Base-by-base conservation (phyloP, 2,329 filamentous ascomycete species). In the Xylariaceae sp. region DNA sequence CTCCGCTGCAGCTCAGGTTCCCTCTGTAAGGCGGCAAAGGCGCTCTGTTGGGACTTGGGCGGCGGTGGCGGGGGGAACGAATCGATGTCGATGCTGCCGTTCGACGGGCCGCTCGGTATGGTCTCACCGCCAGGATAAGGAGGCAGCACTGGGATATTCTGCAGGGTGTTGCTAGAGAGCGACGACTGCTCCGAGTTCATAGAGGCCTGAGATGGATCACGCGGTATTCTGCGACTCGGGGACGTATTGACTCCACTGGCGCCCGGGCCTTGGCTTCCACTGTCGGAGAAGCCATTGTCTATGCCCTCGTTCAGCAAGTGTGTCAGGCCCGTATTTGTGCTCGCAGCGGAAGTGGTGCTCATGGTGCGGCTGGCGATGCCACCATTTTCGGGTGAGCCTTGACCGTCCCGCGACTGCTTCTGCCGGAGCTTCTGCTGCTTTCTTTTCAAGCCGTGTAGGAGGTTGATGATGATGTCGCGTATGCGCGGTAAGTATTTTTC, bases 401-500 rank as follows among this genome's bases (percentile, higher is more conserved):
- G 30, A 24, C 62, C 65, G 9, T 80, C 76, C 37, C 71, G 65
- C 4, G 66, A 58, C 46, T 79, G 73, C 43, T 73, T 78, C 50
- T 80, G 76, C 18, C 77, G 67, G 51, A 98, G 63, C 50, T 88
- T 86, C 53, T 94, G 89, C 56, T 98, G 92, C 59, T 98, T 98
- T 60, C 90, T 82, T 67, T 98, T 98, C 43, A 98, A 64, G 3
- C 92, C 92, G 57, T 98, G 92, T 7, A 98, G 73, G 19, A 98
- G 70, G 56, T 94, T 95, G 60, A 98, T 96, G 55, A 98, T 98
- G 52, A 98, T 98, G 59, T 98, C 92, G 50, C 92, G 80, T 58
- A 98, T 98, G 38, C 84, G 78, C 1, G 92, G 92, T 19, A 98
- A 68, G 58, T 94, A 98, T 56, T 83, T 84, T 58, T 98, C 92